Conservation (phyloP, 2,329 filamentous ascomycete species). For the Dothiorella sarmentorum region DNA sequence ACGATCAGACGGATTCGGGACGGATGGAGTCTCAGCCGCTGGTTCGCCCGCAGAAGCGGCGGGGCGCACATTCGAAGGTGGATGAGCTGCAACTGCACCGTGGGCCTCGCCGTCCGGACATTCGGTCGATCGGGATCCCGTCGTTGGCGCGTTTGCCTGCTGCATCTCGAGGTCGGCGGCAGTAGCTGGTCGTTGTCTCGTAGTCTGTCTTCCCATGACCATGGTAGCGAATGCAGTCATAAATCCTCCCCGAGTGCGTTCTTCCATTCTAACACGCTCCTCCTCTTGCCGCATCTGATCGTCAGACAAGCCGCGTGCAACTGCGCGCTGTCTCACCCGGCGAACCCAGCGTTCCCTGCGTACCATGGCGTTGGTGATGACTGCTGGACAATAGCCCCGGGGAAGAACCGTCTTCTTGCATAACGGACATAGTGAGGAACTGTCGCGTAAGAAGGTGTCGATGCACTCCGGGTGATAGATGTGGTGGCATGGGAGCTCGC, state of each 20-base stretch:
- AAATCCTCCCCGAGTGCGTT: constrained; percentile 5
- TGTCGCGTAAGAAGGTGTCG: constrained; percentile 73
- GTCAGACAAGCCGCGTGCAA: constrained; percentile 11
- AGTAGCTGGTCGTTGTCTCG: not conserved
- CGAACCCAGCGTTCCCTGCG: constrained; percentile 70
- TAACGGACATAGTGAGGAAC: constrained; percentile 83
- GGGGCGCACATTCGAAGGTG: constrained; percentile 12
- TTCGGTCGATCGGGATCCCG: not conserved
- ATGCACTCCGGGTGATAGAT: constrained; percentile 94
- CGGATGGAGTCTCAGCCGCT: constrained; percentile 19
- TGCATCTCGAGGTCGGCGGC: constrained; percentile 17
- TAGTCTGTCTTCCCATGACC: constrained; percentile 8
- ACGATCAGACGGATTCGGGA: not conserved
- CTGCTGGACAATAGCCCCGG: constrained; percentile 52
- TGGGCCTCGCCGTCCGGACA: not conserved
- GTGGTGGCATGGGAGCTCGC: constrained; percentile 84
- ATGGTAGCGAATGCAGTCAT: constrained; percentile 1
- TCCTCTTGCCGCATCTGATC: constrained; percentile 12
- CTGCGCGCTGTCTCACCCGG: constrained; percentile 52
- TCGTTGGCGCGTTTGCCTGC: not conserved
- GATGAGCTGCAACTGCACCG: constrained; percentile 13
- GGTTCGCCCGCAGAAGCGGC: constrained; percentile 16
- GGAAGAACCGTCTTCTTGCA: constrained; percentile 85
- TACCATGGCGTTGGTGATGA: constrained; percentile 67
- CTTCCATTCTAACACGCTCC: constrained; percentile 12